These are phyloP conservation scores for Sporodiniella umbellata DNA, from an alignment of 371 early-diverging fungal species.

Conservation along the genomic window DNA sequence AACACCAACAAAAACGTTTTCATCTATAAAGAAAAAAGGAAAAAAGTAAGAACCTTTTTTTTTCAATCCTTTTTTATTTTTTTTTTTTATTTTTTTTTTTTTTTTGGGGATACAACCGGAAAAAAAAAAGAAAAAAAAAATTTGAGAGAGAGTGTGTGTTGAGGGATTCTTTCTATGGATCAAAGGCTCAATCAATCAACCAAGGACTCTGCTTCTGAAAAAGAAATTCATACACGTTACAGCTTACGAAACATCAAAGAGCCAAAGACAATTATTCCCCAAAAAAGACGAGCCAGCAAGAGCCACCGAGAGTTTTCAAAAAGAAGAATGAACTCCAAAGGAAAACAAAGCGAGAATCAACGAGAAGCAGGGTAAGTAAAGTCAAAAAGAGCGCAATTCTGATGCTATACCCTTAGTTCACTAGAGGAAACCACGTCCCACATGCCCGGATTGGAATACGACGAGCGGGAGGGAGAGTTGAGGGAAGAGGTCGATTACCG, in stretches of 20 bases:
- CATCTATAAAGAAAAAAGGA: no score
- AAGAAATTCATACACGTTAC: constrained; percentile 1
- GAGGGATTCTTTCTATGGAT: constrained; percentile 11
- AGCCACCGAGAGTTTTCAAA: constrained; percentile 3
- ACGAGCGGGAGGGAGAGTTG: constrained; percentile 15
- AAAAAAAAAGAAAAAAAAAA: not conserved
- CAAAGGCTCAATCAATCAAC: constrained; percentile 18
- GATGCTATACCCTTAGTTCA: no score
- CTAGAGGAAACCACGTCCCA: no score
- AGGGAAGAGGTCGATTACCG: constrained; percentile 19
- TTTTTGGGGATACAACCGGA: not conserved
- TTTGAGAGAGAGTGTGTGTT: not conserved
- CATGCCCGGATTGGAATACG: not conserved
- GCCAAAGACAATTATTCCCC: constrained; percentile 10
- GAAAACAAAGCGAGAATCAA: constrained; percentile 15
- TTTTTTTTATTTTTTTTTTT: not conserved
- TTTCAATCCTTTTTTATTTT: no score
- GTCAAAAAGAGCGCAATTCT: no score
- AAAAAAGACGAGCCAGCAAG: constrained; percentile 9
- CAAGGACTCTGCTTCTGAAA: constrained; percentile 6
- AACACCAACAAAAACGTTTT: no score
- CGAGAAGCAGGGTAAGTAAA: constrained; percentile 1
- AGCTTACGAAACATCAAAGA: constrained; percentile 13
- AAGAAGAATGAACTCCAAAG: constrained; percentile 5
- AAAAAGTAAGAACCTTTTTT: no score